phyloP scores from a whole-genome alignment of 306 rosid species.

The Trifolium pratense region DNA sequence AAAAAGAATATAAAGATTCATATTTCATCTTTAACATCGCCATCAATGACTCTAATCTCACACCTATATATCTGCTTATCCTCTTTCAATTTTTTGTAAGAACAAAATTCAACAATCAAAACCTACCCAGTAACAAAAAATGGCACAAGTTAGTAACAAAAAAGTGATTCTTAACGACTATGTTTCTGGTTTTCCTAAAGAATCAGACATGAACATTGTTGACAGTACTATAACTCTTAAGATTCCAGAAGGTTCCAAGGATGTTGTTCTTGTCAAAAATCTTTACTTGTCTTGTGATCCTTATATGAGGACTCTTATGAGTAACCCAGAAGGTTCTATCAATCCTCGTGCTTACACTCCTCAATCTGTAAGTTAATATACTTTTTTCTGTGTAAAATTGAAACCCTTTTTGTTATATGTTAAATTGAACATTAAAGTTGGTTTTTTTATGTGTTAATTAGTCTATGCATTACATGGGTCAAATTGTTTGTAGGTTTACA shows the following conservation, averaged over 20 bases:
- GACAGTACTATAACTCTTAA: conserved; percentile 19
- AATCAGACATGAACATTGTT: conserved; percentile 38
- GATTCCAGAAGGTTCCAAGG: conserved; percentile 40
- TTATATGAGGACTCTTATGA: conserved; percentile 31
- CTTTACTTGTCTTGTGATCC: conserved; percentile 59
- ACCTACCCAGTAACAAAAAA: not conserved
- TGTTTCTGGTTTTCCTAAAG: conserved; percentile 41
- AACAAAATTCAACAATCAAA: not conserved
- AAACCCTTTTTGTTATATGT: not conserved
- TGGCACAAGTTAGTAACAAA: conserved; percentile 49
- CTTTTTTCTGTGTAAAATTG: not conserved
- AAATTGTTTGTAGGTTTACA: not conserved
- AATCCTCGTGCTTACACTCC: no score
- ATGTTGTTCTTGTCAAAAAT: conserved; percentile 50
- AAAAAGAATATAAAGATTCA: no score
- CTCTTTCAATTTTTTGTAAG: not conserved
- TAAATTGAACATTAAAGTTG: not conserved
- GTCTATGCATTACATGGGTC: not conserved
- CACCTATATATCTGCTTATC: no score
- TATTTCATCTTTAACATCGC: no score
- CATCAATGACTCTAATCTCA: no score
- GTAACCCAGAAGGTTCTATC: not conserved
- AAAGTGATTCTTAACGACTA: conserved; percentile 41
- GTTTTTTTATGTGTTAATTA: not conserved
- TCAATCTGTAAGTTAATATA: conserved; percentile 10